phyloP scores from a whole-genome alignment of 2,329 filamentous ascomycete species.

The Phaeosphaeriaceae sp. region DNA sequence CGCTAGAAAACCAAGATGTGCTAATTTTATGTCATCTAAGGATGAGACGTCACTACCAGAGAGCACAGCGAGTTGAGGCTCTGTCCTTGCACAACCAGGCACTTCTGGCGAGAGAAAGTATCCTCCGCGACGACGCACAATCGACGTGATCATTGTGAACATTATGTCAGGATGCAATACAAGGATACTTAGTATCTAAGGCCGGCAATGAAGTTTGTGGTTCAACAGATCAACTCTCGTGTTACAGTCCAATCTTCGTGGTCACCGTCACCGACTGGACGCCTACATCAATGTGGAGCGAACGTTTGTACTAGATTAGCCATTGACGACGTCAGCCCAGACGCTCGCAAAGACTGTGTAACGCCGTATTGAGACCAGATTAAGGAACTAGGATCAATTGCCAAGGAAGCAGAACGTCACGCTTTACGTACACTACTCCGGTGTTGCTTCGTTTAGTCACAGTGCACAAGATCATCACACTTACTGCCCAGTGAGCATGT shows the following conservation, averaged over 20 bases:
- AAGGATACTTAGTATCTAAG: neutral
- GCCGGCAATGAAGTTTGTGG: neutral
- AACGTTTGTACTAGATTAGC: neutral
- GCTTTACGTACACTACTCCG: neutral
- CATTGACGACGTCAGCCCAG: neutral
- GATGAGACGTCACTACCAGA: no score
- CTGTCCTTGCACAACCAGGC: no score
- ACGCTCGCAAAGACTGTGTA: neutral
- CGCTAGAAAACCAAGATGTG: no score
- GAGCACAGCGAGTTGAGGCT: no score
- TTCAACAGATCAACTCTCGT: neutral
- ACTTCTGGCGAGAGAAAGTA: no score
- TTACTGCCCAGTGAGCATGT: neutral
- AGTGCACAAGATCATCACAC: neutral
- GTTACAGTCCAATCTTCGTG: neutral
- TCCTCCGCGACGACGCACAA: no score
- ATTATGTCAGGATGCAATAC: no score
- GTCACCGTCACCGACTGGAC: neutral
- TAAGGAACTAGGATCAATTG: no score
- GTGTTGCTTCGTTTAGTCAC: neutral
- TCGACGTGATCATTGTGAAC: no score
- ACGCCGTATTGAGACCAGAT: no score
- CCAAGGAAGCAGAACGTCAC: no score
- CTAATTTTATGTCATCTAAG: no score
- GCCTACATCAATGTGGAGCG: neutral